phyloP scores from a whole-genome alignment of 1,284 basidiomycete genomes.

The Rhodofomes roseus region DNA sequence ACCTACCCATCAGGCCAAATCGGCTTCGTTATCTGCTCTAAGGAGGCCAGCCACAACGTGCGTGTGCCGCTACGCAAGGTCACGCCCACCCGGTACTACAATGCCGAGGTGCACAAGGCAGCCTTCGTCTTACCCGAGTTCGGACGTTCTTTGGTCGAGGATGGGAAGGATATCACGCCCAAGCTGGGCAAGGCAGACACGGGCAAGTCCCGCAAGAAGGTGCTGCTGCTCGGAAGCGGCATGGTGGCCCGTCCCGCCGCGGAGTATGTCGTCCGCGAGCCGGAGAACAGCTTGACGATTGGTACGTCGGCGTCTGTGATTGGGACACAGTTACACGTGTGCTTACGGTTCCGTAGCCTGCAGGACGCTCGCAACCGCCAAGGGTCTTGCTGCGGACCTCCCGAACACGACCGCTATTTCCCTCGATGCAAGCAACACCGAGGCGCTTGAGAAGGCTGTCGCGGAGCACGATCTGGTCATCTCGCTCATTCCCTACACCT shows the following conservation, averaged over 20 bases:
- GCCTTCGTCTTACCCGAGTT: slow-evolving; percentile 95
- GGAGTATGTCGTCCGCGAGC: slow-evolving; percentile 86
- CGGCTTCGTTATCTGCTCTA: slow-evolving; percentile 91
- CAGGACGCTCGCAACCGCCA: slow-evolving; percentile 76
- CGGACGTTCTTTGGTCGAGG: slow-evolving; percentile 71
- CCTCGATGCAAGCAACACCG: slow-evolving; percentile 77
- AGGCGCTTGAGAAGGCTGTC: slow-evolving; percentile 77
- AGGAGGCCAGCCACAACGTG: slow-evolving; percentile 70
- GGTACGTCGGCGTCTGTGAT: slow-evolving; percentile 43
- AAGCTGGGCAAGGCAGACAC: slow-evolving; percentile 52
- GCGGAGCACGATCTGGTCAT: slow-evolving; percentile 92
- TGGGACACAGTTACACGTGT: no score
- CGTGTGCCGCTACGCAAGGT: slow-evolving; percentile 70
- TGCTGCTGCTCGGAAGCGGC: slow-evolving; percentile 91
- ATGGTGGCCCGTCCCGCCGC: slow-evolving; percentile 94
- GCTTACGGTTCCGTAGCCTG: slow-evolving; percentile 53
- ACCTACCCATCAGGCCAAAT: slow-evolving; percentile 98
- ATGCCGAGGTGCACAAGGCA: slow-evolving; percentile 75
- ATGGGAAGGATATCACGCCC: slow-evolving; percentile 67
- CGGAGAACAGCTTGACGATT: slow-evolving; percentile 83
- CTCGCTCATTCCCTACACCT: slow-evolving; percentile 94
- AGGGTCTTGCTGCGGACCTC: slow-evolving; percentile 68
- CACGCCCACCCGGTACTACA: slow-evolving; percentile 83
- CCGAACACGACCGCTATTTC: slow-evolving; percentile 72
- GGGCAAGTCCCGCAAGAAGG: slow-evolving; percentile 54